Percentiles rank a stretch among this genome's conserved stretches.
phyloP scores from a whole-genome alignment of 176 grass and related monocot genomes.

The Stipa capillata region DNA sequence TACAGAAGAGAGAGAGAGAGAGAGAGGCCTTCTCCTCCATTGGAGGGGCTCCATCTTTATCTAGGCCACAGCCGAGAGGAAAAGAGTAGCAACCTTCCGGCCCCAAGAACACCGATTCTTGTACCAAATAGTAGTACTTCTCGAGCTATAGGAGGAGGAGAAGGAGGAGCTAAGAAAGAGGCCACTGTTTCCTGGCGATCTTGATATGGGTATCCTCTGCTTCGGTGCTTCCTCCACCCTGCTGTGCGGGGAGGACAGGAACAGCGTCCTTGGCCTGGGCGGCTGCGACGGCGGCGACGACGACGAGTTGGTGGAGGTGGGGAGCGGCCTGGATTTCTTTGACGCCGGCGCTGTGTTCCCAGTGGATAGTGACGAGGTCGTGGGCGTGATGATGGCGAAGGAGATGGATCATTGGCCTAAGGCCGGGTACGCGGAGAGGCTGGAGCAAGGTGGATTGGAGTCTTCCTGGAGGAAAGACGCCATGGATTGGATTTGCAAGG shows the following conservation, averaged over 20 bases:
- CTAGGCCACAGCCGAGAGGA: not conserved
- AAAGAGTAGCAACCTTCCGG: constrained; percentile 1
- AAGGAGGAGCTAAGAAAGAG: not conserved
- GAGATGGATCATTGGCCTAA: constrained; percentile 52
- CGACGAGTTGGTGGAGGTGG: constrained; percentile 6
- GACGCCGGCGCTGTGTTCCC: constrained; percentile 32
- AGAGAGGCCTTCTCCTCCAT: not conserved
- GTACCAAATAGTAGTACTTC: not conserved
- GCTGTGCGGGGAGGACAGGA: constrained; percentile 58
- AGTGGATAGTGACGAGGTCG: constrained; percentile 36
- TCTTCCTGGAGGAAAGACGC: constrained; percentile 63
- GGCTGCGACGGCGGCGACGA: constrained; percentile 13
- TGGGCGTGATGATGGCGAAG: constrained; percentile 44
- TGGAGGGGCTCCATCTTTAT: not conserved
- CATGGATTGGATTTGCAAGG: constrained; percentile 91
- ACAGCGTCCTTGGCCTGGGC: constrained; percentile 39
- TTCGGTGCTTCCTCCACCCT: constrained; percentile 37
- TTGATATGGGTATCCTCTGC: constrained; percentile 37
- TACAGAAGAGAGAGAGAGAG: not conserved
- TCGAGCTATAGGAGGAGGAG: not conserved
- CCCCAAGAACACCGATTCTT: not conserved
- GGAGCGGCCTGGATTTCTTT: constrained; percentile 11
- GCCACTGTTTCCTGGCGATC: not conserved
- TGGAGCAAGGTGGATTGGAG: constrained; percentile 45
- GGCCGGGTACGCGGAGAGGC: constrained; percentile 39